Base-by-base conservation (phyloP, 2,329 filamentous ascomycete genomes). In the Ascochyta koolunga region DNA sequence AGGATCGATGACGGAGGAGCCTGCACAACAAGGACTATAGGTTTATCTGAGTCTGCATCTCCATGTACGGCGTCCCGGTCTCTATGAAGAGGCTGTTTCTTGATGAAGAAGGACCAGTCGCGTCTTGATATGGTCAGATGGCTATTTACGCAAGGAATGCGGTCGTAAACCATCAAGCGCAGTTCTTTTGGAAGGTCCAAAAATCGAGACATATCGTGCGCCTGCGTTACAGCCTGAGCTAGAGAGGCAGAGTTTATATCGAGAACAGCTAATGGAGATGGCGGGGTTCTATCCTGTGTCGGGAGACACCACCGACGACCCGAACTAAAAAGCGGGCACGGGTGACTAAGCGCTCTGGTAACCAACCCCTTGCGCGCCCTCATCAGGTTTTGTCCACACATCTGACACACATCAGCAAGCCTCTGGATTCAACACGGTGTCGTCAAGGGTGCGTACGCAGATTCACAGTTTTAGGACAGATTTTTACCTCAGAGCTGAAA, bases 151-250 rank as follows among this genome's bases (percentile, higher is more conserved):
- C 39, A 49, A 39, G 50, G 50, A 21, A 60, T 52, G 16, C 47
- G 33, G 18, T 60, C 50, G 29, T 60, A 60, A 1, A 58, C 37
- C 51, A 58, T 58, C 9, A 60, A 19, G 2, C 58, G 48, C 9
- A 60, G 44, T 31, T 60, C 58, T 25, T 50, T 55, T 10, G 58
- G 58, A 4, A 60, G 51, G 19, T 56, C 54, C 15, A 56, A 27
- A 21, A 60, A 58, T 19, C 40, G 54, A 29, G 50, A 45, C 1
- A 15, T 5, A 2, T 22, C 16, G n/a, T 22, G 15, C 1, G 7
- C 16, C 9, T 40, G 18, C 29, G 38, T 40, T 22, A 31, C 24
- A 19, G 8, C 8, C 10, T 3, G 8, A 2, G 2, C 21, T 5
- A 4, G 16, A 29, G 16, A 6, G 37, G 13, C n/a, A 22, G 39